These are phyloP conservation scores for Arxiozyma telluris DNA, from an alignment of 1,139 yeast genomes.

Conservation along the genomic window DNA sequence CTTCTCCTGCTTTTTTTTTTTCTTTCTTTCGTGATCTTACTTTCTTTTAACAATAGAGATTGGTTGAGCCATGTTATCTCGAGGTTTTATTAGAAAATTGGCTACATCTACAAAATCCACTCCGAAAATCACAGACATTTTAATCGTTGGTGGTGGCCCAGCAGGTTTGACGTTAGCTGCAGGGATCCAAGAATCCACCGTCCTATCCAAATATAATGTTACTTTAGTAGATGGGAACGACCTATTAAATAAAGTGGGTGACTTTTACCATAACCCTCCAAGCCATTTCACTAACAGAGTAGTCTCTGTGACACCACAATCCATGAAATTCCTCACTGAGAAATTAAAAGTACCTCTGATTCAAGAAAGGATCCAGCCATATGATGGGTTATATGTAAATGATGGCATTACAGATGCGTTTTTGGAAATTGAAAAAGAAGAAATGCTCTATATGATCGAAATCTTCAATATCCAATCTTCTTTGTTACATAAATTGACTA, in stretches of 20 bases:
- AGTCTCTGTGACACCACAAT: constrained; percentile 76
- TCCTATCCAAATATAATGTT: constrained; percentile 51
- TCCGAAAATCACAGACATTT: constrained; percentile 44
- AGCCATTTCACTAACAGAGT: constrained; percentile 64
- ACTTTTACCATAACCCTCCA: constrained; percentile 50
- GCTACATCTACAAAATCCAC: constrained; percentile 9
- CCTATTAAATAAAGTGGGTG: constrained; percentile 41
- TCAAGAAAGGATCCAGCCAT: constrained; percentile 63
- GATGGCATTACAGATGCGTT: constrained; percentile 70
- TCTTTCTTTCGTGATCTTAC: background rate
- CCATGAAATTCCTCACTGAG: constrained; percentile 54
- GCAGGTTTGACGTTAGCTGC: constrained; percentile 87
- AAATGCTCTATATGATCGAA: constrained; percentile 59
- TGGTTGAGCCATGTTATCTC: background rate
- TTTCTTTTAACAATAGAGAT: background rate
- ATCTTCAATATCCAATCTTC: constrained; percentile 69
- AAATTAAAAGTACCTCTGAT: constrained; percentile 75
- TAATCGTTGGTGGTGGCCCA: constrained; percentile 95
- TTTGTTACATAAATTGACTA: constrained; percentile 18
- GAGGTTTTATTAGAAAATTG: constrained; percentile 1
- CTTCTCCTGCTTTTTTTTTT: too few species aligned
- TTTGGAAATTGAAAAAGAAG: constrained; percentile 53
- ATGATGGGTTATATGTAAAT: constrained; percentile 75
- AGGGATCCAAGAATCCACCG: constrained; percentile 59
- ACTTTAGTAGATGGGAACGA: constrained; percentile 67